A percentile compares a stretch with the other conserved stretches of the same genome.
Conservation (phyloP, 441 rosid genomes). For the Erysimum pusillum region DNA sequence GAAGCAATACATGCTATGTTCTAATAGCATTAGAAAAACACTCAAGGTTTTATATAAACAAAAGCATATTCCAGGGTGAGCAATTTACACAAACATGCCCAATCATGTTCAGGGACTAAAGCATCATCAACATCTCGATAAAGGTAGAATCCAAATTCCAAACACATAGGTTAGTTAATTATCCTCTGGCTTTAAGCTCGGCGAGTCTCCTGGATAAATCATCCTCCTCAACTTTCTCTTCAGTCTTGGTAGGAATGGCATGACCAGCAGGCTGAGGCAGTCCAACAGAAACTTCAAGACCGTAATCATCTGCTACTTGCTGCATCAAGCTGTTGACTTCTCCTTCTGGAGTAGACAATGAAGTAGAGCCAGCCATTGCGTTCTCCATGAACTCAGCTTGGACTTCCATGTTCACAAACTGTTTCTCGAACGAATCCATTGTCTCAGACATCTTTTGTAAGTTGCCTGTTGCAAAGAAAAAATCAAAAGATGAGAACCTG, state of each 20-base stretch:
- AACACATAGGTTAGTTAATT: slow-evolving; percentile 6
- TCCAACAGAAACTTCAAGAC: slow-evolving; percentile 91
- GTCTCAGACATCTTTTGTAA: slow-evolving; percentile 95
- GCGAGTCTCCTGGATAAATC: slow-evolving; percentile 92
- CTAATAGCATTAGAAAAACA: neutral
- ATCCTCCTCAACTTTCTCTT: slow-evolving; percentile 91
- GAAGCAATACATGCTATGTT: neutral
- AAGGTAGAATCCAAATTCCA: slow-evolving; percentile 8
- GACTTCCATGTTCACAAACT: slow-evolving; percentile 96
- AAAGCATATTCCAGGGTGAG: slow-evolving; percentile 19
- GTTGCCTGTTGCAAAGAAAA: slow-evolving; percentile 61
- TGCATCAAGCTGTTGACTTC: slow-evolving; percentile 97
- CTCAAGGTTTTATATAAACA: slow-evolving; percentile 30
- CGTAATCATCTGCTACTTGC: slow-evolving; percentile 92
- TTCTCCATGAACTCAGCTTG: slow-evolving; percentile 97
- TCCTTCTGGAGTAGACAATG: slow-evolving; percentile 91
- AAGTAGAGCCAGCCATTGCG: slow-evolving; percentile 94
- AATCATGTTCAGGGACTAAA: slow-evolving; percentile 12
- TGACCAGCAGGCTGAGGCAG: slow-evolving; percentile 92
- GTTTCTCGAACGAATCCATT: slow-evolving; percentile 94
- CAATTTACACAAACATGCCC: slow-evolving; percentile 25
- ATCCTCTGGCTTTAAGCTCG: slow-evolving; percentile 90
- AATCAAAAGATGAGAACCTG: slow-evolving; percentile 2
- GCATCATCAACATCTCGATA: neutral
- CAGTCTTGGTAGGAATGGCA: slow-evolving; percentile 69